A percentile compares a stretch with the other conserved stretches of the same genome.
These are phyloP conservation scores for Hemisphaericaspora subhashii DNA, from an alignment of 1,139 yeast genomes.

Conservation along the genomic window DNA sequence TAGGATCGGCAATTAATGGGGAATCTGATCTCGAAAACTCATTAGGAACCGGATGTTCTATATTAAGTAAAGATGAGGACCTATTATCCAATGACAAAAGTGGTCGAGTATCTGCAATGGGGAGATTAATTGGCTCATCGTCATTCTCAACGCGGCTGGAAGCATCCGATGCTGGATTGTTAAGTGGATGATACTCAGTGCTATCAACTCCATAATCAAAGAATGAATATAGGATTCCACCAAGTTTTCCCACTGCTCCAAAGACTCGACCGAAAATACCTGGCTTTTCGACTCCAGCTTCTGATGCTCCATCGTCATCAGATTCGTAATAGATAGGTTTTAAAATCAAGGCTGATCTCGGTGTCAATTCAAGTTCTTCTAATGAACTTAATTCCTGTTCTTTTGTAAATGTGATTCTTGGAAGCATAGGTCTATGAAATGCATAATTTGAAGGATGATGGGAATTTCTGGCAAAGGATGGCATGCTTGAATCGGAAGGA, in stretches of 20 bases:
- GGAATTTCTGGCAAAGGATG: slow-evolving; percentile 39
- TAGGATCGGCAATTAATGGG: slow-evolving; percentile 6
- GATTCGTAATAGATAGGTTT: slow-evolving; percentile 49
- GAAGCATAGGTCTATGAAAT: slow-evolving; percentile 39
- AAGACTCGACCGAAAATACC: slow-evolving; percentile 20
- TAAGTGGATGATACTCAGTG: slow-evolving; percentile 7
- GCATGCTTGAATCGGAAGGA: slow-evolving; percentile 27
- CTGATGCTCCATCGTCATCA: slow-evolving; percentile 18
- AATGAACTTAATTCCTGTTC: slow-evolving; percentile 55
- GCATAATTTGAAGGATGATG: slow-evolving; percentile 35
- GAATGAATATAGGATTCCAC: slow-evolving; percentile 39
- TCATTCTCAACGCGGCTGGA: slow-evolving; percentile 7
- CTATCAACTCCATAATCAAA: slow-evolving; percentile 42
- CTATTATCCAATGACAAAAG: slow-evolving; percentile 21
- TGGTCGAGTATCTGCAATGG: slow-evolving; percentile 15
- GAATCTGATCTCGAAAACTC: slow-evolving; percentile 2
- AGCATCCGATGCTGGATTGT: slow-evolving; percentile 9
- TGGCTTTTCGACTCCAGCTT: slow-evolving; percentile 10
- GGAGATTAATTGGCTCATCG: not conserved
- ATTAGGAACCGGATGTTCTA: slow-evolving; percentile 10
- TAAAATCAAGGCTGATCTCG: slow-evolving; percentile 66
- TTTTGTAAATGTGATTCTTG: slow-evolving; percentile 40
- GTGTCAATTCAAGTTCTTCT: slow-evolving; percentile 51
- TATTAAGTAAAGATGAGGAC: slow-evolving; percentile 21
- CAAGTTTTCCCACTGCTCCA: slow-evolving; percentile 19